Conservation (phyloP, 768 basidiomycete species). For the Panaeolus papilionaceus region DNA sequence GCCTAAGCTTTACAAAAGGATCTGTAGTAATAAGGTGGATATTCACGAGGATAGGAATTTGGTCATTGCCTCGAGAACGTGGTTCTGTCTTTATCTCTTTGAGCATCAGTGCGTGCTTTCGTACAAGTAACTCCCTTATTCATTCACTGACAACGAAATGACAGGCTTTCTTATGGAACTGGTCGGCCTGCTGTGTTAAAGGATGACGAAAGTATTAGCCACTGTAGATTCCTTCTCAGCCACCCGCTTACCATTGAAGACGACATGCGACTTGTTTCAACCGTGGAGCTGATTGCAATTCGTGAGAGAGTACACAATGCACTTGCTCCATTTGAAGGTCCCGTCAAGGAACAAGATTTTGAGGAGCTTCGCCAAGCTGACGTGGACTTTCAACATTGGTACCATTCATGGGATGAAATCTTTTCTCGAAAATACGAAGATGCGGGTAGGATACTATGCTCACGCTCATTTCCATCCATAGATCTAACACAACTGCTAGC, state of each 20-base stretch:
- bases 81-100: conserved; percentile 94
- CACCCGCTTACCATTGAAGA: conserved; percentile 92
- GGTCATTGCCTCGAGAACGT: conserved; percentile 83
- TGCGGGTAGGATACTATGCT: conserved; percentile 57
- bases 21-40: conserved; percentile 69
- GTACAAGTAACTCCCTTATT: conserved; percentile 9
- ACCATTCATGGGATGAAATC: conserved; percentile 75
- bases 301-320: conserved; percentile 87
- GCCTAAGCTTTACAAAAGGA: conserved; percentile 79
- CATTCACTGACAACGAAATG: background rate
- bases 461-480: conserved; percentile 10
- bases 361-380: conserved; percentile 76
- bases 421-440: conserved; percentile 86
- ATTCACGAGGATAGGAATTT: conserved; percentile 74
- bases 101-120: conserved; percentile 82
- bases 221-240: conserved; percentile 79
- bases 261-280: conserved; percentile 94
- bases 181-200: conserved; percentile 92
- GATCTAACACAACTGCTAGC: conserved; percentile 42
- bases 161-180: conserved; percentile 93
- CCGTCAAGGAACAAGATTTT: conserved; percentile 76
- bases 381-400: conserved; percentile 83
- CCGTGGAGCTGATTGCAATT: conserved; percentile 90
- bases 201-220: conserved; percentile 89
- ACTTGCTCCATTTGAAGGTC: conserved; percentile 78